Conservation (phyloP, 2,329 filamentous ascomycete genomes). For the Elsinoe necatrix region DNA sequence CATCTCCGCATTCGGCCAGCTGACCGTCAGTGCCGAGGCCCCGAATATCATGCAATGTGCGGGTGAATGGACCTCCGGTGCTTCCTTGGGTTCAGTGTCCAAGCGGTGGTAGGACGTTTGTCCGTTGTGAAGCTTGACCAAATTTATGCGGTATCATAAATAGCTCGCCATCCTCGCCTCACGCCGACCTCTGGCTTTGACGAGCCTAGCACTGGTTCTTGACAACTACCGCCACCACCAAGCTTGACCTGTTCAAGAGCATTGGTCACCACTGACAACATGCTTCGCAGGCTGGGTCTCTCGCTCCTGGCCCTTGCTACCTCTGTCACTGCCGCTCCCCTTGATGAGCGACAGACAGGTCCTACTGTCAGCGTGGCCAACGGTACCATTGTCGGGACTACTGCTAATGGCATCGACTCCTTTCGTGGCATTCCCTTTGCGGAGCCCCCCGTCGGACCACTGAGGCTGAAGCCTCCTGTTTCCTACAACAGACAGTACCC, state of each 20-base stretch:
- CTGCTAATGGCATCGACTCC: constrained; percentile 47
- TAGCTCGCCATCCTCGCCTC: neutral
- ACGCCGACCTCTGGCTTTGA: neutral
- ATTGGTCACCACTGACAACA: neutral
- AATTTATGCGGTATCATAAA: neutral
- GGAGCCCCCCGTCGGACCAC: constrained; percentile 54
- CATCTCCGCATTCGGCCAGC: constrained; percentile 9
- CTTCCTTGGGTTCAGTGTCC: neutral
- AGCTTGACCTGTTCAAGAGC: neutral
- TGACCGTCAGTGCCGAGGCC: neutral
- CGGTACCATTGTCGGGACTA: constrained; percentile 49
- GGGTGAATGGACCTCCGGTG: constrained; percentile 2
- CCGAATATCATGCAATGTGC: neutral
- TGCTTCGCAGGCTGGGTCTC: constrained; percentile 11
- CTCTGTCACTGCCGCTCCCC: constrained; percentile 15
- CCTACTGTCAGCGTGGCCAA: constrained; percentile 49
- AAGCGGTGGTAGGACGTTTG: neutral
- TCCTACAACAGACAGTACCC: constrained; percentile 45
- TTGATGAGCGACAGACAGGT: constrained; percentile 22
- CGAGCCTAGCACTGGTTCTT: neutral
- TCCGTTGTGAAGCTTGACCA: neutral
- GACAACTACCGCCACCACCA: neutral
- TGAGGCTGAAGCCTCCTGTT: constrained; percentile 63
- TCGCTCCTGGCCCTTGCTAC: constrained; percentile 14
- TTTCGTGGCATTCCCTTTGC: constrained; percentile 72